These are phyloP conservation scores for Skeletonema potamos DNA, from an alignment of 108 stramenopile species.

Conservation along the genomic window DNA sequence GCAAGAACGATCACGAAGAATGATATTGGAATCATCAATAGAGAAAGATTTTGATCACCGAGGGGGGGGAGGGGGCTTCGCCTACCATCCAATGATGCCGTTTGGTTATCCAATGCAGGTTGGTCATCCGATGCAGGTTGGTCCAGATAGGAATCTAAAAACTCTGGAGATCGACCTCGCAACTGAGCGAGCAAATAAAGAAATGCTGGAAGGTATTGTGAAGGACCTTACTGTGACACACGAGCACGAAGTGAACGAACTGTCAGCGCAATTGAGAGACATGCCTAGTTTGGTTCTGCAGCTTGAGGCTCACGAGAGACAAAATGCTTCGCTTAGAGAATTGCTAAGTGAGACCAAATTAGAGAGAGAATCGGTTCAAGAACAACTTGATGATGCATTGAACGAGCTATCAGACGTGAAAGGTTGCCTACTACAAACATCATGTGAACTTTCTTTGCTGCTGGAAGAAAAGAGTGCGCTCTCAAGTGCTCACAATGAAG, in stretches of 20 bases:
- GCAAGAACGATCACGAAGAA: conserved; percentile 27
- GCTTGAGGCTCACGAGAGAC: conserved; percentile 8
- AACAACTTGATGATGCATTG: conserved; percentile 15
- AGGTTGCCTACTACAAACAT: not conserved
- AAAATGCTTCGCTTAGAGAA: conserved; percentile 13
- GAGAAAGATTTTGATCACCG: conserved; percentile 33
- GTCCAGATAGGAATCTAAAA: conserved; percentile 14
- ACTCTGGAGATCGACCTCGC: conserved; percentile 42
- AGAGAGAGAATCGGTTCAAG: not conserved
- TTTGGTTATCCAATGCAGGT: conserved; percentile 30
- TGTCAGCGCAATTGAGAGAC: conserved; percentile 2
- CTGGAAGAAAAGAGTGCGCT: conserved; percentile 6
- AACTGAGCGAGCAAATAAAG: conserved; percentile 36
- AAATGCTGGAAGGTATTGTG: conserved; percentile 31
- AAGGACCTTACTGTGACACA: conserved; percentile 18
- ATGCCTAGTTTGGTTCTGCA: conserved; percentile 3
- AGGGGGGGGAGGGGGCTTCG: conserved; percentile 5
- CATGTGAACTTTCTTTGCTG: conserved; percentile 14
- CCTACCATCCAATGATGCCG: conserved; percentile 19
- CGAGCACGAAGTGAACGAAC: conserved; percentile 17
- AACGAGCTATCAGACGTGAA: conserved; percentile 20
- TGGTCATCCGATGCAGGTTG: conserved; percentile 17
- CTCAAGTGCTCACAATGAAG: not conserved
- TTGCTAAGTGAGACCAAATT: not conserved
- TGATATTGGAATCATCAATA: conserved; percentile 29